Evolutionary conservation across 129 eudicot species (phyloP).

Genomic region (Sambucus nigra): DNA sequence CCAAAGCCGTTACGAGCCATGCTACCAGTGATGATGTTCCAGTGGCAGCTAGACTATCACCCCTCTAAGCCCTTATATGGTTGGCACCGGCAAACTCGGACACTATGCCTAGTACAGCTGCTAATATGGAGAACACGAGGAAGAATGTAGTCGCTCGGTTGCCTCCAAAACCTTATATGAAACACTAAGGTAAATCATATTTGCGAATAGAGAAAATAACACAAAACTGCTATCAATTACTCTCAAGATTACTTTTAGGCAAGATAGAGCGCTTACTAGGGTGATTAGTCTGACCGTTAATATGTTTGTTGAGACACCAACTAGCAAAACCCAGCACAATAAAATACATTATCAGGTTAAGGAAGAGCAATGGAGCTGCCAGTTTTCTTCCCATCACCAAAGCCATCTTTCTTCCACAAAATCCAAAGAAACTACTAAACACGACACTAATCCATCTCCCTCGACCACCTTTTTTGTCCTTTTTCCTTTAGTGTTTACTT

Average conservation of each 20-base stretch:
- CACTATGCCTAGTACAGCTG: conserved; percentile 57
- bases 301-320: conserved; percentile 68
- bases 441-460: no score
- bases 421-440: no score
- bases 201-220: not conserved
- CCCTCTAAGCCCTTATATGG: conserved; percentile 79
- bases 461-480: no score
- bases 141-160: conserved; percentile 77
- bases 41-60: conserved; percentile 77
- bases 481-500: no score
- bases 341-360: conserved; percentile 64
- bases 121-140: conserved; percentile 56
- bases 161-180: conserved; percentile 58
- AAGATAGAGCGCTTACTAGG: conserved; percentile 40
- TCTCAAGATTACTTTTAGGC: no score
- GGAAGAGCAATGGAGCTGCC: conserved; percentile 78
- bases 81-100: conserved; percentile 75
- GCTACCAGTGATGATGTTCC: conserved; percentile 66
- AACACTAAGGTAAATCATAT: not conserved
- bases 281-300: conserved; percentile 56
- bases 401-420: no score
- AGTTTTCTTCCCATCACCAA: conserved; percentile 52
- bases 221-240: no score
- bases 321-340: conserved; percentile 69
- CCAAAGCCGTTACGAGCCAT: conserved; percentile 83